Evolutionary conservation across 2,329 filamentous ascomycete species (phyloP).

Genomic region (Aspergillus floridensis): DNA sequence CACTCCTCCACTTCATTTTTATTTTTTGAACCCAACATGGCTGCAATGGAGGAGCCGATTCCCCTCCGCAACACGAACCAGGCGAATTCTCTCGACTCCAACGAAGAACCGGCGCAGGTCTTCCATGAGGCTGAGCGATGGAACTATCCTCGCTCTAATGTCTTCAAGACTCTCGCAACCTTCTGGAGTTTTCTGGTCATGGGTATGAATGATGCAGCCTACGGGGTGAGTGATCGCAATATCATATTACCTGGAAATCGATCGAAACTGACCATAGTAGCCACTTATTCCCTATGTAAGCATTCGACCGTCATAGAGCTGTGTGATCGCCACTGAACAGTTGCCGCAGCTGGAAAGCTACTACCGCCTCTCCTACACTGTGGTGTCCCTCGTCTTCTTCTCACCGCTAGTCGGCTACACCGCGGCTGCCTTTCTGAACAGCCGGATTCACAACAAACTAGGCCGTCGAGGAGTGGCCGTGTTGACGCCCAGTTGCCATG

Average conservation of each 20-base stretch:
- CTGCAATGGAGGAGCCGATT: neutral
- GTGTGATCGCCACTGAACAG: neutral
- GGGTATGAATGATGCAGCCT: conserved; percentile 59
- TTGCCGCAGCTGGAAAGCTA: conserved; percentile 43
- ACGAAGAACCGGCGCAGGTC: neutral
- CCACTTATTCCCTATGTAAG: conserved; percentile 53
- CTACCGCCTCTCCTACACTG: conserved; percentile 48
- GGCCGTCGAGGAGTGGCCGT: conserved; percentile 72
- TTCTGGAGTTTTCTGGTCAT: conserved; percentile 60
- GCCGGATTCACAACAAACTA: conserved; percentile 40
- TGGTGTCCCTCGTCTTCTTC: conserved; percentile 52
- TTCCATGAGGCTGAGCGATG: conserved; percentile 24
- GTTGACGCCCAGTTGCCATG: conserved; percentile 54
- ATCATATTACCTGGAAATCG: neutral
- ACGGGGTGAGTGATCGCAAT: conserved; percentile 48
- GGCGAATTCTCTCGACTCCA: neutral
- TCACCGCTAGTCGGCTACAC: conserved; percentile 50
- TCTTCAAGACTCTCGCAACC: conserved; percentile 50
- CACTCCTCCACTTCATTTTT: neutral
- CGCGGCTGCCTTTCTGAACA: conserved; percentile 46
- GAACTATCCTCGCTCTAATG: conserved; percentile 53
- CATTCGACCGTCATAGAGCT: conserved; percentile 7
- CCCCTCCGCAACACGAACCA: neutral
- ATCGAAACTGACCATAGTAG: conserved; percentile 6
- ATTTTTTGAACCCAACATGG: neutral